Evolutionary conservation across 345 rosid species (phyloP).

Genomic region (Aurinia saxatilis): DNA sequence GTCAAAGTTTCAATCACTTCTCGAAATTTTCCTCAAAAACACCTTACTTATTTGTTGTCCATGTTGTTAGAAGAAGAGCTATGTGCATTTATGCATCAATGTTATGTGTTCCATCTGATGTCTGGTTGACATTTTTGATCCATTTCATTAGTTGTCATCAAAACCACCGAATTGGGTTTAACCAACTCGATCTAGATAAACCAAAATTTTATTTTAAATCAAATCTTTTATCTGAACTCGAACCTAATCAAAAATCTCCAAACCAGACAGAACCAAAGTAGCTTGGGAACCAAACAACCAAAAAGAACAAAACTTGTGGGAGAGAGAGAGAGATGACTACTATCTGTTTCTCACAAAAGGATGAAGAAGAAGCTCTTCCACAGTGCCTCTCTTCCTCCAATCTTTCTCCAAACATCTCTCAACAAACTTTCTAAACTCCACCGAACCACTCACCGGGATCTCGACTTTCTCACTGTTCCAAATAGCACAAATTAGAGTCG

Average conservation of each 20-base stretch:
- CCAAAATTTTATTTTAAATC: too few relatives aligned
- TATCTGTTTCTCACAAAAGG: constrained; percentile 35
- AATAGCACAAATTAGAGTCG: constrained; percentile 42
- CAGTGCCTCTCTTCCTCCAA: constrained; percentile 51
- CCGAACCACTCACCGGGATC: constrained; percentile 42
- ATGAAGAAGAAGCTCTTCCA: constrained; percentile 48
- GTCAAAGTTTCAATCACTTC: constrained; percentile 7
- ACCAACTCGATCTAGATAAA: too few relatives aligned
- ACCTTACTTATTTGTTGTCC: background rate
- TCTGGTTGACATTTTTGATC: background rate
- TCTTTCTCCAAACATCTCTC: constrained; percentile 57
- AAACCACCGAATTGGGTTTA: too few relatives aligned
- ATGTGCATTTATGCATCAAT: background rate
- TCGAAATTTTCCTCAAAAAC: background rate
- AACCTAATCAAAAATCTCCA: too few relatives aligned
- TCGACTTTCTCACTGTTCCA: constrained; percentile 42
- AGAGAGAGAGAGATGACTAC: background rate
- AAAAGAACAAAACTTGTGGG: background rate
- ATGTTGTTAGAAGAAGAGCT: background rate
- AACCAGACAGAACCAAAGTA: too few relatives aligned
- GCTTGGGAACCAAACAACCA: background rate
- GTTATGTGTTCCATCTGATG: background rate
- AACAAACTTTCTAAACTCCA: constrained; percentile 38
- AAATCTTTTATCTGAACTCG: too few relatives aligned
- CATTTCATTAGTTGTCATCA: too few relatives aligned